Evolutionary conservation across 805 yeast genomes (phyloP).

Genomic region (Lipomyces anomalus): DNA sequence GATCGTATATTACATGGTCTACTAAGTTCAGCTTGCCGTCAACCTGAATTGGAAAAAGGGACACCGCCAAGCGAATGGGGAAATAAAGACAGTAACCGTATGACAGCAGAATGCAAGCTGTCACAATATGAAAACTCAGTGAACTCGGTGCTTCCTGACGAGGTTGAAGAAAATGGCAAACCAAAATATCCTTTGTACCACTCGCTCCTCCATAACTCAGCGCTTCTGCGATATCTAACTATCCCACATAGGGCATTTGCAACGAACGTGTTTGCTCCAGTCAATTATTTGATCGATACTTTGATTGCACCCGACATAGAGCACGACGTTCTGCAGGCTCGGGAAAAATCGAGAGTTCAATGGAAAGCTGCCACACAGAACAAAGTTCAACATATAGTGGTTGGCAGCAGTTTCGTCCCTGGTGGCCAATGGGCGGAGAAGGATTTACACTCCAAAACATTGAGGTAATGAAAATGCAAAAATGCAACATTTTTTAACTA

Average conservation of each 20-base stretch:
- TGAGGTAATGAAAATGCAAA: too few relatives aligned
- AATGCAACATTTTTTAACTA: background rate
- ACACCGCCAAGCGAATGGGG: background rate
- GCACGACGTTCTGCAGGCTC: conserved; percentile 14
- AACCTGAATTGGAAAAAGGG: conserved; percentile 23
- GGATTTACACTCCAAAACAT: conserved; percentile 15
- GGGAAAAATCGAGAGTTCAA: conserved; percentile 26
- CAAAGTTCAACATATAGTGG: conserved; percentile 24
- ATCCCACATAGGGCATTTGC: conserved; percentile 17
- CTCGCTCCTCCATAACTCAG: conserved; percentile 14
- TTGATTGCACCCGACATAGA: conserved; percentile 29
- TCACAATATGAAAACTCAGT: too few relatives aligned
- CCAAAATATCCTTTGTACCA: conserved; percentile 7
- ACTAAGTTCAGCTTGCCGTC: conserved; percentile 9
- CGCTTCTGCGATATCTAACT: conserved; percentile 24
- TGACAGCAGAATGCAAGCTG: too few relatives aligned
- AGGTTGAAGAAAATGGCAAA: too few relatives aligned
- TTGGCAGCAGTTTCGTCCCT: conserved; percentile 25
- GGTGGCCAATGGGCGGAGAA: conserved; percentile 34
- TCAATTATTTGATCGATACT: conserved; percentile 29
- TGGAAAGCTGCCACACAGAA: conserved; percentile 24
- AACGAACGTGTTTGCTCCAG: conserved; percentile 23
- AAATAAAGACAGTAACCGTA: too few relatives aligned
- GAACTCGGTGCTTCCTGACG: too few relatives aligned
- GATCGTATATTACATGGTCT: conserved; percentile 27